phyloP scores from a whole-genome alignment of 2,329 filamentous ascomycete genomes.

The Cordyceps farinosa region DNA sequence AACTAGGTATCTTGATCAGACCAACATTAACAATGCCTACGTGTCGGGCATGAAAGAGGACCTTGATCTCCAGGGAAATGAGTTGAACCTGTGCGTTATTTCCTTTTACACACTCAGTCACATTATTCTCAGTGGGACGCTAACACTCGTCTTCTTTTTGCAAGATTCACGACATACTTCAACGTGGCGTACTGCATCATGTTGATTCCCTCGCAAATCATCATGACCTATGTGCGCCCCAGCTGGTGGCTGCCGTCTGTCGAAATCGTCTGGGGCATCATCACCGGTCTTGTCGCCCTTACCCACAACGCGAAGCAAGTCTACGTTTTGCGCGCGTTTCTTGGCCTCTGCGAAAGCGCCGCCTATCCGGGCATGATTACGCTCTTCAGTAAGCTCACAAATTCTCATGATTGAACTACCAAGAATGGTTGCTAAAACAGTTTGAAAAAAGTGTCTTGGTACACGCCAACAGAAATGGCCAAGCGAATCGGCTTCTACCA shows the following conservation, averaged over 20 bases:
- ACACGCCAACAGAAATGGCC: conserved; percentile 37
- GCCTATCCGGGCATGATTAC: conserved; percentile 37
- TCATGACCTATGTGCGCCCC: conserved; percentile 36
- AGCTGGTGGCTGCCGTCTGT: conserved; percentile 37
- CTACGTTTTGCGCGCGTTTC: conserved; percentile 38
- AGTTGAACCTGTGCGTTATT: conserved; percentile 19
- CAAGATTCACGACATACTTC: conserved; percentile 44
- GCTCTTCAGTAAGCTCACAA: conserved; percentile 27
- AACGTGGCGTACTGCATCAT: conserved; percentile 56
- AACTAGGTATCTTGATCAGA: conserved; percentile 23
- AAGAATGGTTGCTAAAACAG: too few species aligned
- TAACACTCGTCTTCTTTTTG: not conserved
- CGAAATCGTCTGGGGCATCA: conserved; percentile 30
- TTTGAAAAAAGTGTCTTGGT: conserved; percentile 33
- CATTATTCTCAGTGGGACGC: not conserved
- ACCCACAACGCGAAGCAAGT: conserved; percentile 34
- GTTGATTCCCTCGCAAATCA: conserved; percentile 35
- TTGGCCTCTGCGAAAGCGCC: conserved; percentile 36
- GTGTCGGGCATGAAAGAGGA: conserved; percentile 28
- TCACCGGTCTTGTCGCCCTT: conserved; percentile 30
- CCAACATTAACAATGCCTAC: conserved; percentile 28
- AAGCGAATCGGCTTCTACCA: conserved; percentile 42
- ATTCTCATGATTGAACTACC: not conserved
- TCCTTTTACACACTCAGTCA: not conserved
- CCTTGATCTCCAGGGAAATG: conserved; percentile 18